These are phyloP conservation scores for Metschnikowia henanensis DNA, from an alignment of 805 yeast genomes.

Conservation along the genomic window DNA sequence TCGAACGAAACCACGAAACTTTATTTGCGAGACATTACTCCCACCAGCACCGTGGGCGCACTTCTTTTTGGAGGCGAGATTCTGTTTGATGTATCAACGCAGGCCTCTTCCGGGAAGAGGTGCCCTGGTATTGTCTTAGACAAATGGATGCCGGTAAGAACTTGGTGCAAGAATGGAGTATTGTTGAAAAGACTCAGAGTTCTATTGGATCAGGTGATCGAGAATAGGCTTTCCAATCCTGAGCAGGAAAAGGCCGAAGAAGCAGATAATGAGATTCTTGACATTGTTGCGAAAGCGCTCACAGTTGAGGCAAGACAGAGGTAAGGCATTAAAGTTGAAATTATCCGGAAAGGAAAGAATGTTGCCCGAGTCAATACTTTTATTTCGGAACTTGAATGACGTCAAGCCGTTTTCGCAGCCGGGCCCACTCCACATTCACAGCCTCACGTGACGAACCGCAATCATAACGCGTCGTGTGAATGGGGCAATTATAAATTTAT, in stretches of 20 bases:
- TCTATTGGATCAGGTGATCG: conserved; percentile 67
- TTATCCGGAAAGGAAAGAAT: too few relatives aligned
- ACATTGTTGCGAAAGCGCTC: conserved; percentile 19
- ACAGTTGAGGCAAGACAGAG: conserved; percentile 7
- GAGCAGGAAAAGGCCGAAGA: conserved; percentile 15
- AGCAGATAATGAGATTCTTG: conserved; percentile 23
- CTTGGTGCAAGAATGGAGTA: conserved; percentile 95
- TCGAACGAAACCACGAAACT: conserved; percentile 66
- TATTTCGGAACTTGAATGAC: too few relatives aligned
- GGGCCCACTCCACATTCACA: neutral
- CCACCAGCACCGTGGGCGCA: conserved; percentile 69
- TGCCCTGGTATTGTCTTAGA: conserved; percentile 87
- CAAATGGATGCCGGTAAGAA: conserved; percentile 84
- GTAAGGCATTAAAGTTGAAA: neutral
- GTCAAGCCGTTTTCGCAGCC: neutral
- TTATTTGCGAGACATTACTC: conserved; percentile 76
- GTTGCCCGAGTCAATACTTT: too few relatives aligned
- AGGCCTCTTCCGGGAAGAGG: conserved; percentile 44
- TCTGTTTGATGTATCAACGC: conserved; percentile 50
- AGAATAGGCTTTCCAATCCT: conserved; percentile 50
- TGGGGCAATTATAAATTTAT: neutral
- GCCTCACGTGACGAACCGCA: conserved; percentile 7
- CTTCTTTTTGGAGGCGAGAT: conserved; percentile 81
- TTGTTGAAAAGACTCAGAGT: conserved; percentile 67
- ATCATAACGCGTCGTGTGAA: neutral